Conservation (phyloP, 306 rosid genomes). For the Acacia acuminata region DNA sequence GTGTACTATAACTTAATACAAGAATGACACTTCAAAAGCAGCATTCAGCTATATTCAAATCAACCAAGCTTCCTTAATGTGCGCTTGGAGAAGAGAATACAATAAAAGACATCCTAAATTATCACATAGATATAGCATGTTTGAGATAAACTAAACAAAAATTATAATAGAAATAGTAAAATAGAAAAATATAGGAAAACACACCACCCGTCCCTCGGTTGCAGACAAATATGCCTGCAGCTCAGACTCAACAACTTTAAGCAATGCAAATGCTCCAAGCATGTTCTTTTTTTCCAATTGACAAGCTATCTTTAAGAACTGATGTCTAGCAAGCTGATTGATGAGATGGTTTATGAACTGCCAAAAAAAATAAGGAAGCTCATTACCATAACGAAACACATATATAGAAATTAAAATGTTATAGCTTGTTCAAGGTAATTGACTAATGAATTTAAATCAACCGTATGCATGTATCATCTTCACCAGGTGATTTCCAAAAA, state of each 20-base stretch:
- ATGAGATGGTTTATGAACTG: constrained; percentile 97
- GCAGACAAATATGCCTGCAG: constrained; percentile 85
- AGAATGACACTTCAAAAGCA: background rate
- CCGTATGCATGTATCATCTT: background rate
- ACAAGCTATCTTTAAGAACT: constrained; percentile 88
- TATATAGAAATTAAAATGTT: constrained; percentile 24
- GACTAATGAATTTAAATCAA: constrained; percentile 15
- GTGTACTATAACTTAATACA: background rate
- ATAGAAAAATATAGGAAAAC: constrained; percentile 16
- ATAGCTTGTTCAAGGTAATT: constrained; percentile 23
- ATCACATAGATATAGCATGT: background rate
- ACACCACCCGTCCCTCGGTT: constrained; percentile 93
- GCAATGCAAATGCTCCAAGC: constrained; percentile 93
- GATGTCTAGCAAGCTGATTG: constrained; percentile 95
- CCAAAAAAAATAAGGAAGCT: constrained; percentile 30
- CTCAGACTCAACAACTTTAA: constrained; percentile 92
- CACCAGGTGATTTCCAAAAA: background rate
- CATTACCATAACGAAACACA: constrained; percentile 25
- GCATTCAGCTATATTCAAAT: background rate
- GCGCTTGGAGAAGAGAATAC: background rate
- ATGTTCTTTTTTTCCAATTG: constrained; percentile 91
- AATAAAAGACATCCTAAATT: background rate
- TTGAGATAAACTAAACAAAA: background rate
- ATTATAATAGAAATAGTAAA: background rate
- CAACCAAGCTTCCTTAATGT: background rate